Evolutionary conservation across 768 basidiomycete genomes (phyloP).

Genomic region (Collybia nuda): DNA sequence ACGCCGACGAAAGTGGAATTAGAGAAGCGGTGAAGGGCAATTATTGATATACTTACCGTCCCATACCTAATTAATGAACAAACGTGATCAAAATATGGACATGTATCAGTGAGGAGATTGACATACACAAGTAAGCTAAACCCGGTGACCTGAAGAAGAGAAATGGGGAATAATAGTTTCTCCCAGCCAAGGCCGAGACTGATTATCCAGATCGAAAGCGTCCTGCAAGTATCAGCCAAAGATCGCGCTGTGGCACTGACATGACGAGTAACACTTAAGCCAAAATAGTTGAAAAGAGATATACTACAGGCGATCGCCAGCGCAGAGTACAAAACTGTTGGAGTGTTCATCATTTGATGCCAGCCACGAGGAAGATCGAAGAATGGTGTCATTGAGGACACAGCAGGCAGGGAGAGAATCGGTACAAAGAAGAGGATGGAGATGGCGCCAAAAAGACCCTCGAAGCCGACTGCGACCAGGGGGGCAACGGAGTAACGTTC

Average conservation of each 20-base stretch:
- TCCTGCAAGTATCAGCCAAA: slow-evolving; percentile 93
- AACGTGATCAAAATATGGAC: slow-evolving; percentile 7
- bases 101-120: slow-evolving; percentile 3
- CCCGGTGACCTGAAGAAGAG: slow-evolving; percentile 78
- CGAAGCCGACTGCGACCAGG: slow-evolving; percentile 90
- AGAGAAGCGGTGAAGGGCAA: slow-evolving; percentile 7
- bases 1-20: not conserved
- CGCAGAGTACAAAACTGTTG: slow-evolving; percentile 65
- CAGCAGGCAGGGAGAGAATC: slow-evolving; percentile 68
- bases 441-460: slow-evolving; percentile 88
- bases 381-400: slow-evolving; percentile 63
- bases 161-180: slow-evolving; percentile 75
- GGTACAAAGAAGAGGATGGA: slow-evolving; percentile 82
- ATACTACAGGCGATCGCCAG: slow-evolving; percentile 77
- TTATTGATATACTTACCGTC: slow-evolving; percentile 52
- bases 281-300: slow-evolving; percentile 85
- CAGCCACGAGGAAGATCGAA: slow-evolving; percentile 92
- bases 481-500: slow-evolving; percentile 81
- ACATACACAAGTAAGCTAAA: slow-evolving; percentile 90
- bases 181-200: slow-evolving; percentile 93
- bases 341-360: slow-evolving; percentile 82
- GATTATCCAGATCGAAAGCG: slow-evolving; percentile 93
- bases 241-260: slow-evolving; percentile 92
- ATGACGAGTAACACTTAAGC: slow-evolving; percentile 87
- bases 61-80: slow-evolving; percentile 60